Base-by-base conservation (phyloP, 129 eudicot genomes). In the Centrapalus pauciflorus region DNA sequence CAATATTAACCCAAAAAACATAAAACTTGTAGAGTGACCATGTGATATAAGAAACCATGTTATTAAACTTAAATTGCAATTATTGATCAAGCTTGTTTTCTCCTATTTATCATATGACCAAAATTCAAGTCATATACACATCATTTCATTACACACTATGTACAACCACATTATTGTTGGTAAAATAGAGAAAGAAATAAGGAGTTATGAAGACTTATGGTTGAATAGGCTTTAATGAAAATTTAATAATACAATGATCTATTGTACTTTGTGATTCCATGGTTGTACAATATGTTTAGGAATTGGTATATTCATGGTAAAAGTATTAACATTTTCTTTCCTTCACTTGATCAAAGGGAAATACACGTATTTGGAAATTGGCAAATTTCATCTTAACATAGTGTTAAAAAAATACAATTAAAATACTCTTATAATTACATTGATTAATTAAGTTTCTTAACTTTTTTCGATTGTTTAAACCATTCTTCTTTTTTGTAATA, bases 71-170 rank as follows among this genome's bases (percentile, higher is more conserved):
- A 14, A 35, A 72, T 62, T 61, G 21, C 50, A 72, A 48, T 71
- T 34, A 49, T 48, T 49, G 62, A 49, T 72, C 43, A 37, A 55
- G 60, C 67, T 58, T 32, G 46, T 12, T 58, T 59, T 70, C 59
- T 45, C 57, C 34, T 21, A 70, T 70, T 57, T 27, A 45, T 58
- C 75, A 70, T 67, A 70, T 70, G 75, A 57, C 58, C 25, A 58
- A 43, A 69, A 11, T 55, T 55, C 13, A 69, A 38, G 57, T 50
- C 17, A 29, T 34, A 23, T 30, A 58, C n/a, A 34, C 25, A 57
- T 70, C 58, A 58, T 70, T 57, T 41, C 41, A 41, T 41, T 57
- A 29, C 12, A 28, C 59, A 45, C 30, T 57, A n/a, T n/a, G n/a
- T n/a, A 30, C 10, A 58, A 29, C 59, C 48, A 70, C 34, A 20